Conservation (phyloP, 371 early-diverging fungal species). For the Mucor plumbeus region DNA sequence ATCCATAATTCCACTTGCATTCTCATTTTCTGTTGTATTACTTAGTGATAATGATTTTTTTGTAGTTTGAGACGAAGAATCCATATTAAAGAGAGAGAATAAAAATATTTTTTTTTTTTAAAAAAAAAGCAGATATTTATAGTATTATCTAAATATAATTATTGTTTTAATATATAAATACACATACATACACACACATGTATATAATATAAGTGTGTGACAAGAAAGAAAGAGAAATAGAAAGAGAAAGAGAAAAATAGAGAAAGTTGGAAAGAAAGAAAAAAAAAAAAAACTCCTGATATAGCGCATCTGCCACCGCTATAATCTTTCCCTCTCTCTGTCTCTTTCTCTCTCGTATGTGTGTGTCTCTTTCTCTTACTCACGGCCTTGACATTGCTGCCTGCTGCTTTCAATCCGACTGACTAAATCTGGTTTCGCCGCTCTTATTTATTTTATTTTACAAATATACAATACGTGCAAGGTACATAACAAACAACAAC, state of each 20-base stretch:
- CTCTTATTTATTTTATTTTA: neutral
- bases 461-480: no score
- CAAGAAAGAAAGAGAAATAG: neutral
- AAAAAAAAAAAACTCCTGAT: neutral
- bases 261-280: neutral
- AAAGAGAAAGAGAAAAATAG: neutral
- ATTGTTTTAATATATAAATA: neutral
- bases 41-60: neutral
- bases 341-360: neutral
- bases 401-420: neutral
- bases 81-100: neutral
- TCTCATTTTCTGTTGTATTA: neutral
- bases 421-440: neutral
- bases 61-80: neutral
- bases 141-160: neutral
- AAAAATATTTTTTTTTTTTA: no score
- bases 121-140: neutral
- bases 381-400: neutral
- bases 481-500: no score
- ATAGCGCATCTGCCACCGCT: no score
- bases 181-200: neutral
- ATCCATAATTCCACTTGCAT: slow-evolving; percentile 12
- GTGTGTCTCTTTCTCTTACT: neutral
- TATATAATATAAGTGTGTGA: neutral
- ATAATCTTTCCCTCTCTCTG: neutral